phyloP scores from a whole-genome alignment of 208 protist species.

The Leishmania tarentolae region DNA sequence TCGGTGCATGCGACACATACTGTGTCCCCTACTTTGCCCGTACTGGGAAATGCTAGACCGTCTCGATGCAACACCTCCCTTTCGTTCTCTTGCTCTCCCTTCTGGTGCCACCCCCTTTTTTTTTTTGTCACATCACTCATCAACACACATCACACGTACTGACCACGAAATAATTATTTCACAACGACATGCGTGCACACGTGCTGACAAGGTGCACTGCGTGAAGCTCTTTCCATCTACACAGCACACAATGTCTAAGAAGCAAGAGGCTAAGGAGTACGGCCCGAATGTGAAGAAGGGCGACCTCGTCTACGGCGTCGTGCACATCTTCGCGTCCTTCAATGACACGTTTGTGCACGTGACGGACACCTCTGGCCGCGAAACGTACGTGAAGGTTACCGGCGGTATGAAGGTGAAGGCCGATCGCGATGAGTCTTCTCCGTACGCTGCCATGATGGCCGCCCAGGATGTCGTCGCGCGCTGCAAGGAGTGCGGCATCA shows the following conservation, averaged over 20 bases:
- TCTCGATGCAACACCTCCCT: too few relatives aligned
- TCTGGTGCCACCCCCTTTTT: not conserved
- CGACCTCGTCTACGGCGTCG: conserved; percentile 97
- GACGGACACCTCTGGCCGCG: conserved; percentile 99
- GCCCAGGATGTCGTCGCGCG: conserved; percentile 98
- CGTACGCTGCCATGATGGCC: conserved; percentile 99
- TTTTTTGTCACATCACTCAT: not conserved
- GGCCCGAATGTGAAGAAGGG: conserved; percentile 90
- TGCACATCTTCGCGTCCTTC: conserved; percentile 97
- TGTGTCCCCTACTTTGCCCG: not conserved
- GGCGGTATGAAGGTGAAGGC: conserved; percentile 99
- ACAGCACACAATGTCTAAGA: conserved; percentile 95
- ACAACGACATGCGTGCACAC: not conserved
- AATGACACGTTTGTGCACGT: conserved; percentile 99
- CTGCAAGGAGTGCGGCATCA: conserved; percentile 98
- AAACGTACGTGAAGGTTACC: conserved; percentile 99
- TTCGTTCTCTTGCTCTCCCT: not conserved
- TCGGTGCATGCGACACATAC: not conserved
- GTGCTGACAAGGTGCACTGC: conserved; percentile 7
- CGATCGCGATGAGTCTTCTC: conserved; percentile 99
- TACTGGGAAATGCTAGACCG: too few relatives aligned
- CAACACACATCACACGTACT: not conserved
- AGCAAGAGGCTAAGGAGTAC: conserved; percentile 92
- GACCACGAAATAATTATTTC: not conserved
- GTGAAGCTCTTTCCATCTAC: conserved; percentile 6